Evolutionary conservation across 169 alveolate species (phyloP).

Genomic region (Neospora caninum): DNA sequence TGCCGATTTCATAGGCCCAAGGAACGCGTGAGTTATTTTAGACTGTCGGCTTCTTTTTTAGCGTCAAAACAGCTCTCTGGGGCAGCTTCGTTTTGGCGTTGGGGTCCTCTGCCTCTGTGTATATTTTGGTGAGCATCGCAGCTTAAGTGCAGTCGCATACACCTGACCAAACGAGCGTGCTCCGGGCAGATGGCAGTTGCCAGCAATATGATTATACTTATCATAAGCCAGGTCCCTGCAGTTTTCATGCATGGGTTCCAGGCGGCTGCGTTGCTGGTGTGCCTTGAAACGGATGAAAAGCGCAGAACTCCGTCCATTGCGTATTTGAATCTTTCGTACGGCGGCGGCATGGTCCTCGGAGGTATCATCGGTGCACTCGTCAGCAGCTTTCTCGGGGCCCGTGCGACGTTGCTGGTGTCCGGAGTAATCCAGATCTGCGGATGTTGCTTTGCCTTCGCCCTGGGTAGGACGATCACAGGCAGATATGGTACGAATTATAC

Average conservation of each 20-base stretch:
- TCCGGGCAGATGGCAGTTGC: slow-evolving; percentile 61
- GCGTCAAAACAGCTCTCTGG: background rate
- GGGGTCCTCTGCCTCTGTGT: slow-evolving; percentile 56
- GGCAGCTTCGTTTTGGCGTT: slow-evolving; percentile 58
- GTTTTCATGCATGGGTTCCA: slow-evolving; percentile 58
- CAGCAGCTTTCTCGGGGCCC: slow-evolving; percentile 48
- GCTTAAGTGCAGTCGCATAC: too few species aligned
- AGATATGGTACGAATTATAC: background rate
- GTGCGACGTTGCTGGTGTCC: slow-evolving; percentile 63
- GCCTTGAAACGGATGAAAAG: slow-evolving; percentile 43
- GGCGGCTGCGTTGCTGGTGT: slow-evolving; percentile 61
- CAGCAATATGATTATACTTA: slow-evolving; percentile 39
- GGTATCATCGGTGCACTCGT: slow-evolving; percentile 54
- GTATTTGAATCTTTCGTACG: slow-evolving; percentile 58
- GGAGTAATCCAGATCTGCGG: slow-evolving; percentile 58
- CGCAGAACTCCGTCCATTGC: slow-evolving; percentile 59
- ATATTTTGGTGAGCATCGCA: slow-evolving; percentile 55
- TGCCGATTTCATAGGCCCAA: slow-evolving; percentile 57
- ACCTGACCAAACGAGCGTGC: too few species aligned
- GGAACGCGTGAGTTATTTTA: slow-evolving; percentile 57
- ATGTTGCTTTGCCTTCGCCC: slow-evolving; percentile 49
- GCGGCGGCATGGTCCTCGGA: slow-evolving; percentile 57
- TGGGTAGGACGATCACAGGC: slow-evolving; percentile 6
- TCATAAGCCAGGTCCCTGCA: slow-evolving; percentile 64
- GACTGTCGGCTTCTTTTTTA: background rate